These are phyloP conservation scores for Astragalus membranaceus DNA, from an alignment of 306 rosid species.

Conservation along the genomic window DNA sequence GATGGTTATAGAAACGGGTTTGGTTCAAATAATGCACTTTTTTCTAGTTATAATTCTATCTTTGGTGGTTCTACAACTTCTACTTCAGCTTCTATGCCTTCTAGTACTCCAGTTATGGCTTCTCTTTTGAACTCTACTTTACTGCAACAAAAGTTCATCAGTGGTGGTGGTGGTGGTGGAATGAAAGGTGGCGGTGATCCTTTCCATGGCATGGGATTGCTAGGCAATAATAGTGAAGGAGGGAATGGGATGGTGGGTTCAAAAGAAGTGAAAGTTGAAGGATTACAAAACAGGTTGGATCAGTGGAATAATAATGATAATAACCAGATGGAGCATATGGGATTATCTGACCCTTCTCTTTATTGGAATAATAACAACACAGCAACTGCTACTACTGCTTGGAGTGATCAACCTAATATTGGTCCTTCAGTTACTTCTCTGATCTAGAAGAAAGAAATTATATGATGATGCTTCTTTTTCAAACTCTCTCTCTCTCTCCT, in stretches of 20 bases:
- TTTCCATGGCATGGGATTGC: constrained; percentile 37
- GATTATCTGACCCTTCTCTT: constrained; percentile 47
- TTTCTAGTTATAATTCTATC: constrained; percentile 49
- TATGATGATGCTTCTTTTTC: constrained; percentile 19
- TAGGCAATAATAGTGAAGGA: not conserved
- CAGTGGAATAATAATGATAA: constrained; percentile 26
- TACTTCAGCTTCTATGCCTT: constrained; percentile 20
- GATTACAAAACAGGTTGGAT: constrained; percentile 26
- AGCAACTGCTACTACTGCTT: constrained; percentile 30
- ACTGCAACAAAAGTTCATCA: constrained; percentile 45
- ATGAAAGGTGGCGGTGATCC: constrained; percentile 14
- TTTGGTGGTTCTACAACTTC: constrained; percentile 39
- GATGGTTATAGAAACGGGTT: constrained; percentile 41
- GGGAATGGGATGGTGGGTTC: not conserved
- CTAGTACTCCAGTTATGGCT: constrained; percentile 45
- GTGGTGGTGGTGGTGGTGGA: constrained; percentile 13
- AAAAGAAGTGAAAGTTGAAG: constrained; percentile 68
- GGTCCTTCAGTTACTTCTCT: constrained; percentile 79
- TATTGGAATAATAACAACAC: constrained; percentile 57
- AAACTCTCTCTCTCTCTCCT: constrained; percentile 24
- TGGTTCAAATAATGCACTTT: constrained; percentile 23
- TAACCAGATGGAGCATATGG: constrained; percentile 49
- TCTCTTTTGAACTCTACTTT: constrained; percentile 49
- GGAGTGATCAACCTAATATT: constrained; percentile 64
- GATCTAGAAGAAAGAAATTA: constrained; percentile 40